Evolutionary conservation across 768 basidiomycete genomes (phyloP), one percentile per base, ranked within the genome.

Genomic region (Termitomyces titanicus): DNA sequence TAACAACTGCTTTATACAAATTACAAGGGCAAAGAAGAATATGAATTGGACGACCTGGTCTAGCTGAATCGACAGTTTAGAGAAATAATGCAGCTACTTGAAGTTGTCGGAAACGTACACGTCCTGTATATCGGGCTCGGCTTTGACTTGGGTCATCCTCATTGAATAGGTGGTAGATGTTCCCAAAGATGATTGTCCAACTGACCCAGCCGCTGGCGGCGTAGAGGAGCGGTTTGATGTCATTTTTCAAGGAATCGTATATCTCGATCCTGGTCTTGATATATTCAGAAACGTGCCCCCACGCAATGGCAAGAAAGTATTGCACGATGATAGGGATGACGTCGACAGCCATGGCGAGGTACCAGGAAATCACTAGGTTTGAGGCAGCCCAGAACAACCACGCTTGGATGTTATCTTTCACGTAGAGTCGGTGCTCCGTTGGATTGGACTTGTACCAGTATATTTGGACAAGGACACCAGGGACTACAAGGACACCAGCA

Each of bases 321-420:
- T 76, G 80, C 48, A 75, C 61, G 48, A 85, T 46, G 40, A 77
- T 72, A 11, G 89, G 89, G 49, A 89, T 68, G 51, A 91, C 68
- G 65, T 91, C 86, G 61, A 90, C 73, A 56, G 86, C 70, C 71
- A 89, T 72, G 18, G 86, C 90, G 33, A 92, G 82, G 57, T 77
- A 86, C 89, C 89, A 92, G 3, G 89, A 90, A 49, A 90, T 77
- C 55, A 88, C 72, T 49, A 91, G 72, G 66, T 92, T 91, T 37
- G 86, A 79, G 5, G 89, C 90, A 7, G 81, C 83, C 88, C 89
- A 92, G 68, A 88, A 89, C 3, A 91, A 73, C 89, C 89, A 92
- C 3, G 87, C 85, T 66, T 86, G 75, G 43, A 87, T 67, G 65
- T 86, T 91, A 58, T 84, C 78, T 51, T 78, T 79, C 57, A 89